These are phyloP conservation scores for Cercospora janseana DNA, from an alignment of 2,329 filamentous ascomycete species.

Conservation along the genomic window DNA sequence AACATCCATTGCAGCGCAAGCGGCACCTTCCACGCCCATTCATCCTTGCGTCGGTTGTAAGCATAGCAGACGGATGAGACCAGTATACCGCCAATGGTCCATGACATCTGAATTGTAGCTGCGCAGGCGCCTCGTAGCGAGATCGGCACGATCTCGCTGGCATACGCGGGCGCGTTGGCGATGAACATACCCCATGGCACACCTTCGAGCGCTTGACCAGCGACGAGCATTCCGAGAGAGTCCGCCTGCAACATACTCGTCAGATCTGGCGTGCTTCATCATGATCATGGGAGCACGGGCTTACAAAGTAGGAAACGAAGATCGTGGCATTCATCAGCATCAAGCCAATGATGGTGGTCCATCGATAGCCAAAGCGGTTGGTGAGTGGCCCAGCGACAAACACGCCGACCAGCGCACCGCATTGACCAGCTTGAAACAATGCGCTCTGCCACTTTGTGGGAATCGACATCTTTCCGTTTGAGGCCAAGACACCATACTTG, in stretches of 20 bases:
- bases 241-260: slow-evolving; percentile 34
- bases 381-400: slow-evolving; percentile 58
- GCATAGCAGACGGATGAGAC: slow-evolving; percentile 50
- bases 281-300: slow-evolving; percentile 2
- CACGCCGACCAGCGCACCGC: slow-evolving; percentile 59
- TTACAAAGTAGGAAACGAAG: slow-evolving; percentile 56
- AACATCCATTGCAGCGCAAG: slow-evolving; percentile 53
- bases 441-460: slow-evolving; percentile 56
- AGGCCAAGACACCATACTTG: slow-evolving; percentile 45
- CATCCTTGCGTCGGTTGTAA: slow-evolving; percentile 45
- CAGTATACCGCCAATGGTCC: slow-evolving; percentile 59
- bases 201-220: slow-evolving; percentile 57
- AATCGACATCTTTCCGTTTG: slow-evolving; percentile 41
- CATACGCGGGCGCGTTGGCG: slow-evolving; percentile 61
- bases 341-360: slow-evolving; percentile 53
- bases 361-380: slow-evolving; percentile 57
- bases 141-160: slow-evolving; percentile 57
- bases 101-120: slow-evolving; percentile 63
- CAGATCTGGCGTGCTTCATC: not conserved
- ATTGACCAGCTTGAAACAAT: slow-evolving; percentile 53
- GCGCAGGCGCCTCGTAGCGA: no score
- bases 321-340: slow-evolving; percentile 57
- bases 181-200: slow-evolving; percentile 64
- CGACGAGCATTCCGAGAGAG: slow-evolving; percentile 47
- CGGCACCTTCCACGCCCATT: slow-evolving; percentile 49